Conservation (phyloP, 495 filamentous ascomycete genomes). For the Glonium stellatum region DNA sequence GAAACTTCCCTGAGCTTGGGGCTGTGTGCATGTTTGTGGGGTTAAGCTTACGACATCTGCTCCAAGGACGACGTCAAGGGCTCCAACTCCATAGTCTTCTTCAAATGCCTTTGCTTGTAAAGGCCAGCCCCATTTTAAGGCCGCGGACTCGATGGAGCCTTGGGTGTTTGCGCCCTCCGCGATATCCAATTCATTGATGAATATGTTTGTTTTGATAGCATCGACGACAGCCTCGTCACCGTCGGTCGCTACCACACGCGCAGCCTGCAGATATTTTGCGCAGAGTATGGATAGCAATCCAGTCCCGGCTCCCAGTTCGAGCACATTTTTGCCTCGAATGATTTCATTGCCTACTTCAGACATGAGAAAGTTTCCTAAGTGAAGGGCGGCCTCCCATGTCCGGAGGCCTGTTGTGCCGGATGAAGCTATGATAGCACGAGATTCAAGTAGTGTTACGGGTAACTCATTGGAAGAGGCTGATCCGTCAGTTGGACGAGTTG, state of each 20-base stretch:
- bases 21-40: not conserved
- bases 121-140: constrained; percentile 53
- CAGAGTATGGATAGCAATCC: constrained; percentile 79
- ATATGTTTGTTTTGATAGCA: constrained; percentile 58
- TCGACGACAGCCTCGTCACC: constrained; percentile 68
- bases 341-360: constrained; percentile 35
- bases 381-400: constrained; percentile 92
- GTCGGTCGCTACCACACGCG: constrained; percentile 66
- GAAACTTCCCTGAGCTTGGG: constrained; percentile 1
- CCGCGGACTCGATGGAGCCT: constrained; percentile 39
- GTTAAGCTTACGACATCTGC: constrained; percentile 36
- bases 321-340: constrained; percentile 52
- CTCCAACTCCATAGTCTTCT: constrained; percentile 26
- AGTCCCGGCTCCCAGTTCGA: constrained; percentile 88
- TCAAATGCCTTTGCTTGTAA: constrained; percentile 16
- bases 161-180: constrained; percentile 10
- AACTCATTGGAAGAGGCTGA: constrained; percentile 10
- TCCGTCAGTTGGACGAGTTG: constrained; percentile 2
- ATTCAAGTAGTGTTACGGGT: constrained; percentile 59
- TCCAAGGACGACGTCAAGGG: constrained; percentile 34
- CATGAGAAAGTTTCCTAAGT: constrained; percentile 65
- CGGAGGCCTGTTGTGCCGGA: constrained; percentile 76
- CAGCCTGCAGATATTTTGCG: constrained; percentile 61
- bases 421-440: constrained; percentile 63
- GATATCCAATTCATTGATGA: constrained; percentile 53